A percentile compares a stretch with the other conserved stretches of the same genome.
Evolutionary conservation across 2,329 filamentous ascomycete species (phyloP).

Genomic region (Didymella pomorum): DNA sequence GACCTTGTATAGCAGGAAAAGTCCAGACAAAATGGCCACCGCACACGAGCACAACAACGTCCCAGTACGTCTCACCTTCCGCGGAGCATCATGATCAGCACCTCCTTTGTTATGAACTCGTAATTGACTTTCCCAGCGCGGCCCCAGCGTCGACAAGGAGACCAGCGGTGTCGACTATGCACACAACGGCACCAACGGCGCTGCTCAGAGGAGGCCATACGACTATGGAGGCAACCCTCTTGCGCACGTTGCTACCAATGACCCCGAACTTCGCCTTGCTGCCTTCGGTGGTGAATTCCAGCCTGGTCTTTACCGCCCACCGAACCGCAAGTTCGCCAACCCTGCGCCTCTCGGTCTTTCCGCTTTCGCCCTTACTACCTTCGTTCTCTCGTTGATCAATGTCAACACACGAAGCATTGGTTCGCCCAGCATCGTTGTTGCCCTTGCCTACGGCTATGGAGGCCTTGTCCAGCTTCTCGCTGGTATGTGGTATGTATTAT

Average conservation of each 20-base stretch:
- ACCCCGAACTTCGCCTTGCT: constrained; percentile 55
- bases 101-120: not conserved
- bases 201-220: constrained; percentile 55
- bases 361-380: constrained; percentile 72
- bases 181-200: constrained; percentile 37
- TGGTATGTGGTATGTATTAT: constrained; percentile 63
- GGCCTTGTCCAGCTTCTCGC: constrained; percentile 61
- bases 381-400: constrained; percentile 64
- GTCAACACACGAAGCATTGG: constrained; percentile 54
- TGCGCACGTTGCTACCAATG: constrained; percentile 59
- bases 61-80: constrained; percentile 33
- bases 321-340: constrained; percentile 62
- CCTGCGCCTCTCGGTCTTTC: constrained; percentile 68
- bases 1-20: constrained; percentile 1
- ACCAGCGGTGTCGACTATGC: constrained; percentile 52
- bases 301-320: constrained; percentile 57
- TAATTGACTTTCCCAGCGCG: constrained; percentile 30
- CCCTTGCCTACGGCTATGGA: constrained; percentile 59
- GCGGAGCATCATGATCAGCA: not conserved
- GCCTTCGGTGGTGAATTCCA: constrained; percentile 63
- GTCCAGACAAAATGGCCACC: constrained; percentile 51
- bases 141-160: constrained; percentile 39
- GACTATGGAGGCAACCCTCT: constrained; percentile 63
- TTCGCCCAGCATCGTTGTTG: constrained; percentile 58
- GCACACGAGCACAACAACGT: constrained; percentile 49